Evolutionary conservation across 2,329 filamentous ascomycete genomes (phyloP), one percentile per base, ranked within the genome.

Genomic region (Cladophialophora psammophila): DNA sequence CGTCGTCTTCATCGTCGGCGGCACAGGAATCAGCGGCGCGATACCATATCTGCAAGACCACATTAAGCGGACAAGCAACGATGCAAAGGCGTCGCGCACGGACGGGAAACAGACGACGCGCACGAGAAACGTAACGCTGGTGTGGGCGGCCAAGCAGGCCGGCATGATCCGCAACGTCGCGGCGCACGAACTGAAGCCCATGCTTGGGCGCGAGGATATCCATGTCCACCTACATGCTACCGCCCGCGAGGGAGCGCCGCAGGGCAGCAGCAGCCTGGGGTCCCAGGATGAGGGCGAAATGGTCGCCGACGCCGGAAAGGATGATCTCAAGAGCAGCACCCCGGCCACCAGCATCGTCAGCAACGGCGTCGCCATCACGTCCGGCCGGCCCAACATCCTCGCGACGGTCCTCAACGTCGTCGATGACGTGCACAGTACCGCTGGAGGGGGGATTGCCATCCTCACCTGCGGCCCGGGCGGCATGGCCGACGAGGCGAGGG

Each of bases 401-500:
- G 69, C 69, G 0, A 68, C 75, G 0, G 75, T 84, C 1, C 66
- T 76, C 1, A 72, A 74, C 2, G 74, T 78, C 18, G 78, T 78
- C 2, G 63, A 72, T 9, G 74, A 76, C 50, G 74, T 75, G 6
- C 71, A 72, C 35, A 68, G 68, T 15, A 72, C 61, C 9, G 75
- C 74, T 0, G 72, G 77, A 1, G 70, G 70, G 5, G 66, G 71
- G 9, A 68, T 78, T 42, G 80, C 77, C 0, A 75, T 84, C 42
- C 68, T 84, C 13, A 79, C 81, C 1, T 84, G 82, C 67, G 82
- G 82, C 1, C 82, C 82, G 2, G 74, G 74, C 0, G 75, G 73
- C 1, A 81, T 84, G 81, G 81, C 80, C 10, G 80, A 83, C 66
- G 77, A 83, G 61, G 78, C 79, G 9, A 75, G 82, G 32, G 77